Base-by-base conservation (phyloP, 176 grass and related monocot species). In the Raddia distichophylla region DNA sequence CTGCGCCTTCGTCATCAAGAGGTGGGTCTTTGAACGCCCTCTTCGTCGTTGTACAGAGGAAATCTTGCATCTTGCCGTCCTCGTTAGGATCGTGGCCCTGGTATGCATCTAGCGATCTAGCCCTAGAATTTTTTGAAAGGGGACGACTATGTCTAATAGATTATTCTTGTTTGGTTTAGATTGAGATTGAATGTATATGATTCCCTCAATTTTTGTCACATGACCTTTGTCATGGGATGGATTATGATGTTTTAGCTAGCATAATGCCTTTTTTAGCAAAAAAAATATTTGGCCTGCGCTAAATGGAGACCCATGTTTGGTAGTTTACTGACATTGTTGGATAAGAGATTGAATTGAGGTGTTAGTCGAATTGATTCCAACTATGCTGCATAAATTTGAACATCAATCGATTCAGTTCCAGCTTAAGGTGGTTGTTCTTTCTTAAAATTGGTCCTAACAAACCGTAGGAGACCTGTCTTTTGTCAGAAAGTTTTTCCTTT, bases 1-100 rank as follows among this genome's bases (percentile, higher is more conserved):
- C n/a, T 99, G 96, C 81, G 83, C 69, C 6, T 90, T 75, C 59
- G 75, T 91, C 13, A 94, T 61, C 47, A 97, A 82, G 75, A 90
- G 91, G 94, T 90, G 78, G 67, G 46, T 40, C 35, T 77, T 70
- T 49, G 45, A 40, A 22, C 11, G 15, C 58, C 33, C 5, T 58
- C 59, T 48, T 86, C 55, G 16, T 20, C 37, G 60, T 55, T 11
- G 33, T 77, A 75, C 64, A 34, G 53, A 44, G 34, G 45, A 46
- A 51, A 43, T 2, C 11, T 67, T 51, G 71, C 71, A 81, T 65
- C 77, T 71, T 77, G 64, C 3, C 17, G 51, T 67, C 17, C 43
- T 67, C 5, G 2, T 67, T 88, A 72, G 80, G 74, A 4, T 43
- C 2, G 3, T 40, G 3, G 19, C 54, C 10, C 19, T 70, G 3